Conservation (phyloP, 2,329 filamentous ascomycete species). For the Hypoxylon sp. region DNA sequence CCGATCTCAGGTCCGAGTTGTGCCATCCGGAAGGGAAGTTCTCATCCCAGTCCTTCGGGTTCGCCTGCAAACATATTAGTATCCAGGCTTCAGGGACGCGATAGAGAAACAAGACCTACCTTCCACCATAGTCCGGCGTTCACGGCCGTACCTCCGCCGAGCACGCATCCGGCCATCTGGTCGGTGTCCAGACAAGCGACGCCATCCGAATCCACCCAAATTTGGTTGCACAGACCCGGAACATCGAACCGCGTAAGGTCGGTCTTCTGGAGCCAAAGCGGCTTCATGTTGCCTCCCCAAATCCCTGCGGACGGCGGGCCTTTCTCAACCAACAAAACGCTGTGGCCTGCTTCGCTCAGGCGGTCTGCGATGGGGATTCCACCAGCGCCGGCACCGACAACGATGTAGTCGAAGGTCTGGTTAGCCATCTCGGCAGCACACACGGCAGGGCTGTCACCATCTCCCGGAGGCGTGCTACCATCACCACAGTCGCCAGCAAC, state of each 20-base stretch:
- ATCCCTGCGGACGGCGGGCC: constrained; percentile 68
- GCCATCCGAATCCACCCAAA: constrained; percentile 69
- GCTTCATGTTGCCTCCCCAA: constrained; percentile 69
- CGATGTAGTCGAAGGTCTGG: constrained; percentile 64
- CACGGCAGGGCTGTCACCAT: constrained; percentile 24
- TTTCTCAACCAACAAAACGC: constrained; percentile 69
- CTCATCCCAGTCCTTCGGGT: constrained; percentile 73
- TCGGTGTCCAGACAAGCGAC: constrained; percentile 74
- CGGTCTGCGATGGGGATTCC: constrained; percentile 67
- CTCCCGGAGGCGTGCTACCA: constrained; percentile 27
- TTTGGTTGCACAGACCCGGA: constrained; percentile 75
- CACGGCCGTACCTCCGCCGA: constrained; percentile 72
- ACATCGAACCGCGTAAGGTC: constrained; percentile 75
- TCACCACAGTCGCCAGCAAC: constrained; percentile 47
- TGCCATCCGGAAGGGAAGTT: constrained; percentile 79
- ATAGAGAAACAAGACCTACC: constrained; percentile 43
- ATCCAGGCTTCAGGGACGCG: background rate
- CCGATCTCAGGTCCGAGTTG: constrained; percentile 64
- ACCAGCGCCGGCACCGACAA: constrained; percentile 67
- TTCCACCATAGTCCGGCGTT: constrained; percentile 76
- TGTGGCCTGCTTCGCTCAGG: constrained; percentile 70
- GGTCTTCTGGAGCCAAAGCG: constrained; percentile 61
- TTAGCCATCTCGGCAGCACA: constrained; percentile 46
- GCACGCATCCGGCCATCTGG: constrained; percentile 76
- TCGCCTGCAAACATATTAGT: constrained; percentile 52